These are phyloP conservation scores for Omphalea diandra DNA, from an alignment of 441 rosid species.

Conservation along the genomic window DNA sequence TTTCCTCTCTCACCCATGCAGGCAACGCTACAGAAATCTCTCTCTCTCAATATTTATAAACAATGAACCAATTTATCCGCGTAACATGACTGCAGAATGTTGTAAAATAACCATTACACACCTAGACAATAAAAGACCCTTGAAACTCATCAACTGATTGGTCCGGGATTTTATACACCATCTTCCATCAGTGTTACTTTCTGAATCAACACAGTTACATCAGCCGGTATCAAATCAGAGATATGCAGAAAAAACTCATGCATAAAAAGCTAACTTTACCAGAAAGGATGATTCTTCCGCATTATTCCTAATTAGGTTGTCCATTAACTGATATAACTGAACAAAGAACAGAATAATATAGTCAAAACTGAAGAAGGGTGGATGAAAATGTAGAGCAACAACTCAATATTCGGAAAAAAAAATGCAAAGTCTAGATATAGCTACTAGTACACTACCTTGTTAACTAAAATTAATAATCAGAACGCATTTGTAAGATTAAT, in stretches of 20 bases:
- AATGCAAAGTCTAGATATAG: background rate
- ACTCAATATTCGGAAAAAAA: background rate
- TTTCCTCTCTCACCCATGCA: background rate
- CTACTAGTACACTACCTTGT: background rate
- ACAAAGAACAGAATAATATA: slow-evolving; percentile 27
- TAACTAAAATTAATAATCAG: background rate
- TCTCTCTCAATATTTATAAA: background rate
- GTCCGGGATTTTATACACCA: slow-evolving; percentile 75
- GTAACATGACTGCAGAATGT: slow-evolving; percentile 6
- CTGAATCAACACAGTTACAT: slow-evolving; percentile 38
- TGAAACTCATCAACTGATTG: slow-evolving; percentile 46
- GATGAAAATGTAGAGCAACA: background rate
- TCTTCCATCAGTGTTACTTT: slow-evolving; percentile 67
- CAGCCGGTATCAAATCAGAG: slow-evolving; percentile 19
- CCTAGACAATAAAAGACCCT: slow-evolving; percentile 84
- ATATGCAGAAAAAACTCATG: slow-evolving; percentile 20
- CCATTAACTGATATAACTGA: slow-evolving; percentile 78
- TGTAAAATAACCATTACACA: slow-evolving; percentile 29
- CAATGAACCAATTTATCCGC: slow-evolving; percentile 1
- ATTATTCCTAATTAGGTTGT: slow-evolving; percentile 62
- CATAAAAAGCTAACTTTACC: slow-evolving; percentile 38
- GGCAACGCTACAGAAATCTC: background rate
- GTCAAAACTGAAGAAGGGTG: slow-evolving; percentile 4
- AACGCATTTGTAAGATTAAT: background rate
- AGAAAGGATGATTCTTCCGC: slow-evolving; percentile 43